Evolutionary conservation across 2,329 filamentous ascomycete genomes (phyloP).

Genomic region (Aaosphaeria pasadenensis): DNA sequence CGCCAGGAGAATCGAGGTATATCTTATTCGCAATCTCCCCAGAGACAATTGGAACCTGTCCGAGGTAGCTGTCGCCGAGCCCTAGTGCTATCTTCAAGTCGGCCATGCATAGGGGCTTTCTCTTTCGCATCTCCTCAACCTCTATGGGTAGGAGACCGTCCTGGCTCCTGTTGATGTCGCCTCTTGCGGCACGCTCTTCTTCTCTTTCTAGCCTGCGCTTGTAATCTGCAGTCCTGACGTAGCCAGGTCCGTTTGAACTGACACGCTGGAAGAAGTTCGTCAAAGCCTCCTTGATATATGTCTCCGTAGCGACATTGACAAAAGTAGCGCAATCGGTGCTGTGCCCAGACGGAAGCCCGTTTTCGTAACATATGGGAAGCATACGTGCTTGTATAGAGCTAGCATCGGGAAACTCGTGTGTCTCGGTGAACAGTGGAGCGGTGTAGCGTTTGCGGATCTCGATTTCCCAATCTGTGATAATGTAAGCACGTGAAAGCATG

Average conservation of each 20-base stretch:
- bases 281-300: conserved; percentile 61
- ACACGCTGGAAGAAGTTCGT: conserved; percentile 54
- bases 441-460: conserved; percentile 65
- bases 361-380: conserved; percentile 64
- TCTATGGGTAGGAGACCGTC: conserved; percentile 78
- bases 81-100: conserved; percentile 75
- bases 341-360: conserved; percentile 56
- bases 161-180: conserved; percentile 71
- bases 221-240: conserved; percentile 76
- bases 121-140: conserved; percentile 69
- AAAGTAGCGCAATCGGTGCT: conserved; percentile 55
- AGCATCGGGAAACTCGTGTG: conserved; percentile 60
- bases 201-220: conserved; percentile 71
- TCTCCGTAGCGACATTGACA: conserved; percentile 60
- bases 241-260: conserved; percentile 52
- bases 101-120: conserved; percentile 70
- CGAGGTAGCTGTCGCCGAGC: conserved; percentile 71
- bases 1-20: conserved; percentile 58
- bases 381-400: conserved; percentile 58
- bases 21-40: conserved; percentile 64
- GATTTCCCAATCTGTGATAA: conserved; percentile 54
- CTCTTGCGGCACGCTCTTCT: conserved; percentile 69
- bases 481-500: neutral
- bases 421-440: conserved; percentile 59
- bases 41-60: conserved; percentile 72